Evolutionary conservation across 192 early-diverging fungal species (phyloP), one percentile per base, ranked within the genome.

Genomic region (Backusella tarrabulga): DNA sequence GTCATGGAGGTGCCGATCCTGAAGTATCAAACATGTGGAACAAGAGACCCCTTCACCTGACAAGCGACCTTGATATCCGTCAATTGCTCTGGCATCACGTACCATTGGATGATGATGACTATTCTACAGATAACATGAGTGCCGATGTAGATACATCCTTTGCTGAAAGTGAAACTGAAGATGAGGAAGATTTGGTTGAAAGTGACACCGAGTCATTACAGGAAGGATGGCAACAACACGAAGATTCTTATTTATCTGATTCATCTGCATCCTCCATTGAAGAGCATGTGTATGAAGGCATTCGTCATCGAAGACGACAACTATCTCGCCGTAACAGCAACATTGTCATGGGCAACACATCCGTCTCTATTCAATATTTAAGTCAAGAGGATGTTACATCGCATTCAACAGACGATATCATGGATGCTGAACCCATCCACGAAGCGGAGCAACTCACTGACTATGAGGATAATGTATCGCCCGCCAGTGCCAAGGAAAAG

Each of bases 371-470:
- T 68, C 74, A 75, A 34, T 75, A 75, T 32, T 34, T 75, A 3
- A 72, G 42, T 17, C 15, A 68, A 68, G 74, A 75, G 9, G 74
- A 75, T 35, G 23, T 12, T 7, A 66, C 40, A 0, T 67, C 63
- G 2, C 74, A 75, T n/a, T 75, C 74, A 19, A 23, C 74, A 1
- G 74, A 72, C 26, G 80, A 79, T n/a, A 69, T 81, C 14, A 21
- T 72, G n/a, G 80, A 76, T 9, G 83, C 72, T 3, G 83, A 75
- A 32, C 54, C 69, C 12, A 52, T 81, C 1, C 70, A 75, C 23
- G 74, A 83, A 26, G 38, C 77, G 12, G 42, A 50, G 6, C 36
- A 50, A 67, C 36, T 60, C 21, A 69, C 70, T 19, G 79, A 79
- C 60, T 67, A 69, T 32, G 73, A 80, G 34, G 68, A 44, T 19